A percentile compares a stretch with the other conserved stretches of the same genome.
phyloP scores from a whole-genome alignment of 1,284 basidiomycete species.

The Leccinum holopus region DNA sequence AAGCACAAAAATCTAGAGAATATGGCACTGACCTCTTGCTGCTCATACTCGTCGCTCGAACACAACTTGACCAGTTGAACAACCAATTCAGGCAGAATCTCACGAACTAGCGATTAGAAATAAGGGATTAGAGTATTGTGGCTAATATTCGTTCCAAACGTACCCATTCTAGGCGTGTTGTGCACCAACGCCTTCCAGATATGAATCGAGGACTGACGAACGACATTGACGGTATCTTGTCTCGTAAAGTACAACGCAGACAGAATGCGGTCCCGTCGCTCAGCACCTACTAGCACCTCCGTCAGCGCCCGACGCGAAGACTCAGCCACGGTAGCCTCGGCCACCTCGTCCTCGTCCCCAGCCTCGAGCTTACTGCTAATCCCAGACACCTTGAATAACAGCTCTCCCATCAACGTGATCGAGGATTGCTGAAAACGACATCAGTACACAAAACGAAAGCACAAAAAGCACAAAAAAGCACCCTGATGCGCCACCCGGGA shows the following conservation, averaged over 20 bases:
- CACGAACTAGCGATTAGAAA: slow-evolving; percentile 62
- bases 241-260: slow-evolving; percentile 91
- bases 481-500: slow-evolving; percentile 91
- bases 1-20: not conserved
- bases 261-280: slow-evolving; percentile 88
- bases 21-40: slow-evolving; percentile 77
- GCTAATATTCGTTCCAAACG: not conserved
- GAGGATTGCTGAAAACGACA: slow-evolving; percentile 79
- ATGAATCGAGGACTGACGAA: slow-evolving; percentile 90
- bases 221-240: slow-evolving; percentile 89
- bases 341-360: slow-evolving; percentile 75
- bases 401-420: slow-evolving; percentile 92
- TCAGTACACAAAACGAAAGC: not conserved
- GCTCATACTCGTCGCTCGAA: slow-evolving; percentile 79
- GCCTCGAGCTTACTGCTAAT: slow-evolving; percentile 86
- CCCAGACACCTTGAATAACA: slow-evolving; percentile 97
- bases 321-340: slow-evolving; percentile 68
- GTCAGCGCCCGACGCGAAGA: slow-evolving; percentile 82
- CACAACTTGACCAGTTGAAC: slow-evolving; percentile 74
- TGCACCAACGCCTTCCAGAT: slow-evolving; percentile 99
- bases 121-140: not conserved
- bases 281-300: slow-evolving; percentile 79
- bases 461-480: slow-evolving; percentile 40
- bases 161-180: slow-evolving; percentile 83
- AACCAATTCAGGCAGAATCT: slow-evolving; percentile 88